Percentiles rank a stretch among this genome's conserved stretches.
These are phyloP conservation scores for Blastocystis sp. DNA, from an alignment of 352 stramenopile species.

Conservation along the genomic window DNA sequence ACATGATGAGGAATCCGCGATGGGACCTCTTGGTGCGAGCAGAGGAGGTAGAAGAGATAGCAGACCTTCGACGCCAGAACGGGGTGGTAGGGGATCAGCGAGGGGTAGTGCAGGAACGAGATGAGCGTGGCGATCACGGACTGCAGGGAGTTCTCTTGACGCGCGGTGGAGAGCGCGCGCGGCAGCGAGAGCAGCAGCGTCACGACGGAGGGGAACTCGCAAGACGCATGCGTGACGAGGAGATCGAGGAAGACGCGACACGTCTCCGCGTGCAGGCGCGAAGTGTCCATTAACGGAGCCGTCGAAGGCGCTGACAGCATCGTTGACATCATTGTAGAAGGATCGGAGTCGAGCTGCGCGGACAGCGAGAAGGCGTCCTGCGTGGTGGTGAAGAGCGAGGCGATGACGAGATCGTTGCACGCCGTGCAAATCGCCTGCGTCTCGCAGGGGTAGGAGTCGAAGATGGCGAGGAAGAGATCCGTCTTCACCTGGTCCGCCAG, in stretches of 20 bases:
- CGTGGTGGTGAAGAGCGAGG: background rate
- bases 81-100: background rate
- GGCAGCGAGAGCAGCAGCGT: background rate
- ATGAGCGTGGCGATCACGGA: background rate
- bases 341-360: background rate
- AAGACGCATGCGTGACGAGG: background rate
- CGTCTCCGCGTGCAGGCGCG: background rate
- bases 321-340: too few relatives aligned
- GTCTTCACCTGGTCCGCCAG: slow-evolving; percentile 19
- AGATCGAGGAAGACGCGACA: slow-evolving; percentile 3
- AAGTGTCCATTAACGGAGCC: background rate
- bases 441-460: slow-evolving; percentile 29
- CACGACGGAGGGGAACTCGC: slow-evolving; percentile 21
- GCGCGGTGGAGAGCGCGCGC: background rate
- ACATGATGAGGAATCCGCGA: background rate
- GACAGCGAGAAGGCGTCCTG: background rate
- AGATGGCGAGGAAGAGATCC: slow-evolving; percentile 17
- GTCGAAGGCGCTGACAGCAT: background rate
- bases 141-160: background rate
- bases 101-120: slow-evolving; percentile 9
- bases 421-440: background rate
- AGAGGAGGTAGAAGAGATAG: slow-evolving; percentile 39
- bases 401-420: background rate
- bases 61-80: background rate
- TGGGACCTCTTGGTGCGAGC: slow-evolving; percentile 22